A percentile compares a stretch with the other conserved stretches of the same genome.
These are phyloP conservation scores for Didymella keratinophila DNA, from an alignment of 2,329 filamentous ascomycete species.

Conservation along the genomic window DNA sequence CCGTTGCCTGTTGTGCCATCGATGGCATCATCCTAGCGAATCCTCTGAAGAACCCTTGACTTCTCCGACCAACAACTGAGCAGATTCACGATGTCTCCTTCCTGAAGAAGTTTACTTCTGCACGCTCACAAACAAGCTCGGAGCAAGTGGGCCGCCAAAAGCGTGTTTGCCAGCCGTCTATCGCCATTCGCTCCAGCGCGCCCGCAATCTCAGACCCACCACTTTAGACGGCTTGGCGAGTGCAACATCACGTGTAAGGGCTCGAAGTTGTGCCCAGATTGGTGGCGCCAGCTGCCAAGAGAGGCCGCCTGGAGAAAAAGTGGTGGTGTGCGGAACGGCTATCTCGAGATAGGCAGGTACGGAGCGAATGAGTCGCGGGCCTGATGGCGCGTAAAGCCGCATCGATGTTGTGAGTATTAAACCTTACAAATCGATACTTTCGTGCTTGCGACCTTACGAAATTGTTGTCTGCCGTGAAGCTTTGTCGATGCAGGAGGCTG, in stretches of 20 bases:
- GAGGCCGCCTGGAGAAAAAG: conserved; percentile 10
- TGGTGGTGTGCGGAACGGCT: conserved; percentile 15
- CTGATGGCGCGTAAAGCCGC: conserved; percentile 15
- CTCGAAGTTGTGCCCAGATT: conserved; percentile 21
- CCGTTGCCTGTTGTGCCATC: conserved; percentile 22
- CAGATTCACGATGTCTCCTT: conserved; percentile 30
- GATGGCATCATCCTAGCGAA: conserved; percentile 31
- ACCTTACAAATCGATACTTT: conserved; percentile 21
- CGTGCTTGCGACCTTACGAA: conserved; percentile 8
- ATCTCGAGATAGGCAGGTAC: conserved; percentile 19
- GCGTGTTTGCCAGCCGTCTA: conserved; percentile 32
- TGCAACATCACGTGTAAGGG: conserved; percentile 17
- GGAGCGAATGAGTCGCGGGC: conserved; percentile 7
- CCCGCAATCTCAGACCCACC: conserved; percentile 22
- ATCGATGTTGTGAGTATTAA: conserved; percentile 8
- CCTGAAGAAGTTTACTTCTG: conserved; percentile 28
- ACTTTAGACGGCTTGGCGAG: conserved; percentile 29
- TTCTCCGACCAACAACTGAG: conserved; percentile 9
- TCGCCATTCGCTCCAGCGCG: conserved; percentile 28
- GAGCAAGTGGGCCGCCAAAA: conserved; percentile 30
- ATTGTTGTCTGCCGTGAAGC: not conserved
- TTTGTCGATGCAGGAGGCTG: conserved; percentile 1
- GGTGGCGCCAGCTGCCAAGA: conserved; percentile 22
- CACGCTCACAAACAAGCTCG: conserved; percentile 36
- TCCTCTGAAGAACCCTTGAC: conserved; percentile 8